Percentiles rank a stretch among this genome's conserved stretches.
These are phyloP conservation scores for Verticillium dahliae DNA, from an alignment of 2,329 filamentous ascomycete genomes.

Conservation along the genomic window DNA sequence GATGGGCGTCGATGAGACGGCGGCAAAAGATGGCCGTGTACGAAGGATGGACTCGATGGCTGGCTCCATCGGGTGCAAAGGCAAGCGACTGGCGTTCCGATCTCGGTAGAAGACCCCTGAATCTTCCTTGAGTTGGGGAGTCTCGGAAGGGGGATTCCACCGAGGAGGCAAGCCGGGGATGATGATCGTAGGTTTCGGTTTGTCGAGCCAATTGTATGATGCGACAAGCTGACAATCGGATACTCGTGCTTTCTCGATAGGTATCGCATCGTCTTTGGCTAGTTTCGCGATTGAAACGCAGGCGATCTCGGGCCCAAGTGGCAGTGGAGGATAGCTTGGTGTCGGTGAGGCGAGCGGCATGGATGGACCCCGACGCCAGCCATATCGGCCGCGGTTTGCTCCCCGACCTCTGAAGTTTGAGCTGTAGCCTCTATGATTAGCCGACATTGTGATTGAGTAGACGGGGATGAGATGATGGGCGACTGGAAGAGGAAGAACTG, in stretches of 20 bases:
- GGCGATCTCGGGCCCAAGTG: conserved; percentile 5
- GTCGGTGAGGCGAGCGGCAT: background rate
- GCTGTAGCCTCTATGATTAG: background rate
- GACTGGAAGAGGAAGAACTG: background rate
- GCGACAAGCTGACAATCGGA: conserved; percentile 15
- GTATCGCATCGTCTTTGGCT: background rate
- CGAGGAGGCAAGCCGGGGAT: conserved; percentile 34
- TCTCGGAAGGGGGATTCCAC: conserved; percentile 35
- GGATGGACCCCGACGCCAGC: background rate
- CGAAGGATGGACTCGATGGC: conserved; percentile 30
- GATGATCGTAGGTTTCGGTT: conserved; percentile 17
- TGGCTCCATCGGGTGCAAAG: conserved; percentile 44
- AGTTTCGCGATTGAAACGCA: background rate
- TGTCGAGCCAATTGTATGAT: conserved; percentile 30
- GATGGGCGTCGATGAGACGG: conserved; percentile 16
- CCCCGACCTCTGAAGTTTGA: background rate
- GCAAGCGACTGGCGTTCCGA: conserved; percentile 42
- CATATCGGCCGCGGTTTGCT: background rate
- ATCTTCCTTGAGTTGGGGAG: conserved; percentile 22
- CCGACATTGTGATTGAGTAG: background rate
- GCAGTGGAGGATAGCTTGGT: background rate
- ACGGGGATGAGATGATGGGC: no score
- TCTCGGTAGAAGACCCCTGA: conserved; percentile 45
- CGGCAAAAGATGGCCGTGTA: background rate
- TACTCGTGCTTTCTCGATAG: background rate